Conservation (phyloP, 139 green algal species). For the Picochlorum sp. region DNA sequence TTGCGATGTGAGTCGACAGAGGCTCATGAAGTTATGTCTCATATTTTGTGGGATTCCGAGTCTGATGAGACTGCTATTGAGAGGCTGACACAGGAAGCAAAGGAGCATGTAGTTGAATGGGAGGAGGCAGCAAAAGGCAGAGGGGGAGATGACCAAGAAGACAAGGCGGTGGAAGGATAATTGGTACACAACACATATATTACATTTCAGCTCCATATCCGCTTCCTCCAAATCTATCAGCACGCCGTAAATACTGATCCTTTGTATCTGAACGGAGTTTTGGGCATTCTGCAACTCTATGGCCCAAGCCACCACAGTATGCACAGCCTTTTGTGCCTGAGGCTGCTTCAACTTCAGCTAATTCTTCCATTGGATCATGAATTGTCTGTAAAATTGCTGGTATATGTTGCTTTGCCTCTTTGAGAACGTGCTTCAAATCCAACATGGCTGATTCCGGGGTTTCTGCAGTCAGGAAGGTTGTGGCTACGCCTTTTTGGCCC, state of each 20-base stretch:
- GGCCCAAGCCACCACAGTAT: slow-evolving; percentile 95
- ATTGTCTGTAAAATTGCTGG: slow-evolving; percentile 69
- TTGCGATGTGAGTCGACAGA: slow-evolving; percentile 55
- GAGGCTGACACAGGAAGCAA: slow-evolving; percentile 33
- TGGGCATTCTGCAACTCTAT: slow-evolving; percentile 91
- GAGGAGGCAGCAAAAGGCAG: slow-evolving; percentile 34
- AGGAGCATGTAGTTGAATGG: slow-evolving; percentile 37
- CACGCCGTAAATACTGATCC: too few species aligned
- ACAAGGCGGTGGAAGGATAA: not conserved
- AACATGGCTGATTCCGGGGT: slow-evolving; percentile 87
- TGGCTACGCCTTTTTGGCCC: slow-evolving; percentile 95
- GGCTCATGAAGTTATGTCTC: slow-evolving; percentile 51
- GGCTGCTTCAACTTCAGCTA: slow-evolving; percentile 50
- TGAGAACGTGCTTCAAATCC: slow-evolving; percentile 96
- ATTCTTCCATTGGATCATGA: slow-evolving; percentile 12
- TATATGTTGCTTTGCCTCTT: slow-evolving; percentile 91
- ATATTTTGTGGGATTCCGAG: slow-evolving; percentile 52
- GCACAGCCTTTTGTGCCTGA: slow-evolving; percentile 78
- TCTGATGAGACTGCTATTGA: slow-evolving; percentile 43
- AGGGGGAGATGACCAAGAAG: slow-evolving; percentile 12
- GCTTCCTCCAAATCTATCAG: slow-evolving; percentile 26
- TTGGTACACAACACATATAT: slow-evolving; percentile 2
- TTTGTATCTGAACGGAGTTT: slow-evolving; percentile 73
- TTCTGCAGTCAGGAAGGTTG: slow-evolving; percentile 97
- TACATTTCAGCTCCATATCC: slow-evolving; percentile 81